Evolutionary conservation across 805 yeast genomes (phyloP), one percentile per base, ranked within the genome.

Genomic region (Cyberlindnera mississippiensis): DNA sequence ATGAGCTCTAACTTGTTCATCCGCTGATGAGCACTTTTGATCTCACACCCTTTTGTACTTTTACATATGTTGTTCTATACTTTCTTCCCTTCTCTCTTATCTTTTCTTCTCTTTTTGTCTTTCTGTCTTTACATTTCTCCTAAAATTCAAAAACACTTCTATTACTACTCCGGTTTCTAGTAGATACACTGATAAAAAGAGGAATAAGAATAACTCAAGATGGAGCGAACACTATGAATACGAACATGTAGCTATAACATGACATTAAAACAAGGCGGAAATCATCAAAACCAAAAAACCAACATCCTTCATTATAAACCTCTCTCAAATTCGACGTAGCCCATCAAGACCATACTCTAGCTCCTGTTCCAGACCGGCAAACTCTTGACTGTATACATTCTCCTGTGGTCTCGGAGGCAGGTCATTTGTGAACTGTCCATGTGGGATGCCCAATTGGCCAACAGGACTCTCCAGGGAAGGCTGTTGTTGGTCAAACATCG

Each of bases 351-450:
- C 88, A 57, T 72, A 82, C 48, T 80, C 86, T 52, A 82, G 58
- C 48, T 82, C 89, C 46, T 71, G 75, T 50, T 82, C 89, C 33
- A 82, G 58, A 40, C 77, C 82, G 9, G 38, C 49, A 33, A 60
- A 54, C 40, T 67, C 42, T 12, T 32, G 33, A 15, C 38, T 40
- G 28, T 32, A 48, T 1, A 51, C 38, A 28, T 44, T 73, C 53
- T 79, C 85, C 44, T 75, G 80, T 3, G 85, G 85, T 52, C 74
- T 71, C 37, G 85, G 85, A 8, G 84, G 85, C 36, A 71, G 55
- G 51, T 69, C 84, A 14, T 69, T 62, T 37, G 63, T 60, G 37
- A 51, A 61, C 22, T 69, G 69, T n/a, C 61, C 68, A 12, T 75
- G 63, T 29, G 82, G 82, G 2, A 79, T 75, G 6, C 73, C 77